Evolutionary conservation across 768 basidiomycete genomes (phyloP), one percentile per base, ranked within the genome.

Genomic region (Termitomyces sp.): DNA sequence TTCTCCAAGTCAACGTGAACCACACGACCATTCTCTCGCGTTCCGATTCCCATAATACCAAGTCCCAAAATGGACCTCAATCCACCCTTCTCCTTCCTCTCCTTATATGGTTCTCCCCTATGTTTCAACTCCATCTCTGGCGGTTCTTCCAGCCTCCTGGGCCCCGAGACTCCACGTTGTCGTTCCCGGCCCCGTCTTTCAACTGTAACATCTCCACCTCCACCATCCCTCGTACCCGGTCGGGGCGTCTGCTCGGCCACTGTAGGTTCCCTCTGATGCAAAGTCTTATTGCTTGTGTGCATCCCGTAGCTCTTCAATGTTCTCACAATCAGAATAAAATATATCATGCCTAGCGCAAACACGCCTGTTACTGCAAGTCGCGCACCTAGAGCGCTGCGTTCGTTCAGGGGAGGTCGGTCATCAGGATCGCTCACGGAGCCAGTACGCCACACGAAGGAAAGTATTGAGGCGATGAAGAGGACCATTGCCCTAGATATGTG

Each of bases 391-490:
- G 76, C 79, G 4, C 73, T 76, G 0, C 58, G 58, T 0, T 73
- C 63, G 4, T 73, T 69, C 0, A 86, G 74, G 7, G 73, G 73
- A 13, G 65, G 63, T 1, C 76, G 74, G 45, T 68, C 64, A 0
- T 67, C 47, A 2, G 73, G 63, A 56, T 87, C 81, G 13, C 68
- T 41, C 1, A 72, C 72, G 0, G 82, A 78, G 16, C 86, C 87
- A 0, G 83, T 83, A 47, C 86, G 81, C 89, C 89, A 91, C 53
- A 89, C 83, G 60, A 81, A 91, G 7, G 84, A 78, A 34, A 88
- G 74, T 63, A 91, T 86, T 13, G 85, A 75, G 3, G 77, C 65
- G 60, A 86, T 69, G 69, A 89, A 89, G 54, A 83, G 75, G 5
- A 88, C 74, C 79, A 91, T 85, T 0, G 89, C 84, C 84, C 83